Evolutionary conservation across 192 early-diverging fungal species (phyloP).

Genomic region (Entomortierella lignicola): DNA sequence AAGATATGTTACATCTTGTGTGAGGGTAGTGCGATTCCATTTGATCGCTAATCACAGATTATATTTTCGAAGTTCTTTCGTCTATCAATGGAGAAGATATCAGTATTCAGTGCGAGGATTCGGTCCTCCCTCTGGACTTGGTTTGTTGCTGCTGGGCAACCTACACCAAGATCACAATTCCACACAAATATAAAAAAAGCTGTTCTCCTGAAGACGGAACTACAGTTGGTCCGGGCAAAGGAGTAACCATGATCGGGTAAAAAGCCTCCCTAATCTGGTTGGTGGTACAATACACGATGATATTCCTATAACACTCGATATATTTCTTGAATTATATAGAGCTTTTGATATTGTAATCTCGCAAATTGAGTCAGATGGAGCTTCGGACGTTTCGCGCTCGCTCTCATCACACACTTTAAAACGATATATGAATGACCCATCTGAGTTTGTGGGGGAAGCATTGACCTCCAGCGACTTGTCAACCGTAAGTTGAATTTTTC

Average conservation of each 20-base stretch:
- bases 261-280: not conserved
- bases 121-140: conserved; percentile 1
- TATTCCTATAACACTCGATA: no score
- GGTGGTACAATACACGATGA: not conserved
- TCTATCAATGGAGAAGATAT: conserved; percentile 16
- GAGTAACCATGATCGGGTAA: conserved; percentile 25
- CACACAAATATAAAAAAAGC: not conserved
- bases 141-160: conserved; percentile 41
- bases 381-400: conserved; percentile 1
- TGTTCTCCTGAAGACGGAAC: not conserved
- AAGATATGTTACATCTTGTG: no score
- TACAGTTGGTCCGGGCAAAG: not conserved
- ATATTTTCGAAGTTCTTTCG: conserved; percentile 1
- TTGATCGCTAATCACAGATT: not conserved
- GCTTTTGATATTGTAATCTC: conserved; percentile 37
- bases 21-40: no score
- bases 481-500: no score
- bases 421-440: not conserved
- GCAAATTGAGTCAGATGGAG: conserved; percentile 25
- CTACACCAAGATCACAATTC: conserved; percentile 2
- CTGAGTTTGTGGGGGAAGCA: not conserved
- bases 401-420: conserved; percentile 9
- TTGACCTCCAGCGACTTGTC: not conserved
- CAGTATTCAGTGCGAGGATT: conserved; percentile 9
- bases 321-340: not conserved